Conservation (phyloP, 805 yeast genomes). For the Torulaspora microellipsoides region DNA sequence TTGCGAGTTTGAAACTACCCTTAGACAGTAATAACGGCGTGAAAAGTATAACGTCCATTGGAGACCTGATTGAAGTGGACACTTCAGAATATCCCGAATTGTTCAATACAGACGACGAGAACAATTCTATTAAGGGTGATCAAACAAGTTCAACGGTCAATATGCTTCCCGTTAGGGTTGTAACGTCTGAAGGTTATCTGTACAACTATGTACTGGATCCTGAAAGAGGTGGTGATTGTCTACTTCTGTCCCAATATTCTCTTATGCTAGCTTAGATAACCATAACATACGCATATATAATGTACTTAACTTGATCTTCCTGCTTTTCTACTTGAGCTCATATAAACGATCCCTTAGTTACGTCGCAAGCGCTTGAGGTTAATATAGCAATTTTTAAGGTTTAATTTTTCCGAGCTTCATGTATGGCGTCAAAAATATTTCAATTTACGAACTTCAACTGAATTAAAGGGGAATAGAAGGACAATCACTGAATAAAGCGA, state of each 20-base stretch:
- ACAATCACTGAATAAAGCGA: too few relatives aligned
- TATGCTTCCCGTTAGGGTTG: conserved; percentile 51
- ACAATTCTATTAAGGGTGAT: conserved; percentile 2
- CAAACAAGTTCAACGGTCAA: conserved; percentile 22
- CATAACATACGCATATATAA: background rate
- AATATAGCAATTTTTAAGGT: background rate
- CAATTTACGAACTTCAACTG: too few relatives aligned
- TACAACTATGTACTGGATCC: conserved; percentile 79
- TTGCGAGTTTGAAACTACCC: conserved; percentile 80
- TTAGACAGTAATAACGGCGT: conserved; percentile 22
- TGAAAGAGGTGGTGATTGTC: conserved; percentile 91
- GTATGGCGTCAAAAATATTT: too few relatives aligned
- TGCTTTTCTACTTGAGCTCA: background rate
- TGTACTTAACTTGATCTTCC: background rate
- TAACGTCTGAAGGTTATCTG: conserved; percentile 76
- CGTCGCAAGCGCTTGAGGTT: too few relatives aligned
- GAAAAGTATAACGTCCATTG: conserved; percentile 31
- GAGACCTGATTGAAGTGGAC: conserved; percentile 33
- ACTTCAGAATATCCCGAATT: conserved; percentile 30
- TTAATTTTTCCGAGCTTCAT: too few relatives aligned
- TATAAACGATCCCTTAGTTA: too few relatives aligned
- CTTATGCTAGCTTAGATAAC: conserved; percentile 28
- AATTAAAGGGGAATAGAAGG: too few relatives aligned
- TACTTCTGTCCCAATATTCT: conserved; percentile 66
- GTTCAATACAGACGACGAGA: conserved; percentile 13